Evolutionary conservation across 1,284 basidiomycete genomes (phyloP), one percentile per base, ranked within the genome.

Genomic region (Pascua sp.): DNA sequence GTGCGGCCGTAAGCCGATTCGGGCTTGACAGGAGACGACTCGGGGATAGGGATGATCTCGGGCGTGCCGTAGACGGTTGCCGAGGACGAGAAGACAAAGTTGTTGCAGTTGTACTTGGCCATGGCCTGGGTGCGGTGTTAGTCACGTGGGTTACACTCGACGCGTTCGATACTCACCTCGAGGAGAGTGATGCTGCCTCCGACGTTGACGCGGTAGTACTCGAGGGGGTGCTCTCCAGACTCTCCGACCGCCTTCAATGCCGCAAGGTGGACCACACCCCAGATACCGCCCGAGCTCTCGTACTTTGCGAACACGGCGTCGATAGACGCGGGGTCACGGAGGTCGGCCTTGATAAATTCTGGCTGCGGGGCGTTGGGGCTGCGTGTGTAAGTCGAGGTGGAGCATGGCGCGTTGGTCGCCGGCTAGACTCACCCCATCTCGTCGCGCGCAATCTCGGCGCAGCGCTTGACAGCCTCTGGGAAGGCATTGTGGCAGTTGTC

Each of bases 51-150:
- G 57, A 98, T 91, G 56, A 81, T 80, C 47, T 90, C 87, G 9
- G 96, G 96, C 3, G 87, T 93, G 59, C 96, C 96, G 75, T 99
- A 99, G 40, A 98, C 96, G n/a, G 96, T 98, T 2, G 96, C 96
- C 24, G 92, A 96, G 11, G 94, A 97, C 1, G 93, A 97, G 81
- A 98, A 99, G 61, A 99, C 94, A 62, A 98, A 81, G 49, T 53
- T 53, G 60, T 62, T 49, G 52, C 54, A 55, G 43, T 49, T 38
- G 49, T 49, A 18, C 61, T 89, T 87, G 56, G 82, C 81, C 93
- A 97, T 97, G 63, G 84, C 80, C 80, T 92, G 85, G 49, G 24
- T 32, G 24, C 24, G 24, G 24, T 7, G 24, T 32, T 32, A 32
- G 24, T 32, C 24, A 7, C 7, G 24, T 3, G 16, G 38, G 18